These are phyloP conservation scores for Xylaria longipes DNA, from an alignment of 495 filamentous ascomycete genomes.

Conservation along the genomic window DNA sequence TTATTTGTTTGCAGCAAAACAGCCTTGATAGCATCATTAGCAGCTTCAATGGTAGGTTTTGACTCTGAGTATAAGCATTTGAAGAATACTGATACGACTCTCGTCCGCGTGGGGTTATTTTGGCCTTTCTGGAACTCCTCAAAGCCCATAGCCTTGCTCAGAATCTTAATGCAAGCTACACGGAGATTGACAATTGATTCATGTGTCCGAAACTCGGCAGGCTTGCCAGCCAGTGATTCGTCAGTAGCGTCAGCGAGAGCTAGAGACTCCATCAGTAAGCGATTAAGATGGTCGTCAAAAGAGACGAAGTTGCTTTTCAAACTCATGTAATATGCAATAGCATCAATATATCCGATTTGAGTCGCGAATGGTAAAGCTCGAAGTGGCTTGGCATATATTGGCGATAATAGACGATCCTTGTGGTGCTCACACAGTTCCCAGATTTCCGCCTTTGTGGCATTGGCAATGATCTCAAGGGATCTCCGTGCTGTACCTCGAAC, in stretches of 20 bases:
- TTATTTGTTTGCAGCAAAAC: constrained; percentile 89
- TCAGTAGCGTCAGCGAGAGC: constrained; percentile 93
- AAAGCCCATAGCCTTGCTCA: constrained; percentile 91
- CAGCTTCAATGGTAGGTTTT: constrained; percentile 89
- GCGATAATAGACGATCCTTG: constrained; percentile 81
- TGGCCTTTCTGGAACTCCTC: constrained; percentile 76
- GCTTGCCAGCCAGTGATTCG: constrained; percentile 82
- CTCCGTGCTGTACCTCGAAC: constrained; percentile 85
- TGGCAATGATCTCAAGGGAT: constrained; percentile 80
- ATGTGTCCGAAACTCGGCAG: constrained; percentile 85
- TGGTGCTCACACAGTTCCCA: constrained; percentile 86
- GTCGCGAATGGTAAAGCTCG: constrained; percentile 88
- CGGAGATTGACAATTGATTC: constrained; percentile 90
- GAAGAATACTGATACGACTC: constrained; percentile 96
- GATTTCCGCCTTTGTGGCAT: constrained; percentile 75
- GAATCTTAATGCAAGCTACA: constrained; percentile 89
- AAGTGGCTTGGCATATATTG: constrained; percentile 94
- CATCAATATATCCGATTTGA: constrained; percentile 98
- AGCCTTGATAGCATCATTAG: constrained; percentile 82
- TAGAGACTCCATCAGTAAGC: constrained; percentile 88
- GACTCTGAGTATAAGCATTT: constrained; percentile 94
- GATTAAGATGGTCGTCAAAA: constrained; percentile 88
- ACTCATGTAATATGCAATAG: constrained; percentile 89
- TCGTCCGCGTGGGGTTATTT: constrained; percentile 74
- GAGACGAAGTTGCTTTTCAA: constrained; percentile 84